Conservation (phyloP, 2,329 filamentous ascomycete genomes). For the Fusarium sp. region DNA sequence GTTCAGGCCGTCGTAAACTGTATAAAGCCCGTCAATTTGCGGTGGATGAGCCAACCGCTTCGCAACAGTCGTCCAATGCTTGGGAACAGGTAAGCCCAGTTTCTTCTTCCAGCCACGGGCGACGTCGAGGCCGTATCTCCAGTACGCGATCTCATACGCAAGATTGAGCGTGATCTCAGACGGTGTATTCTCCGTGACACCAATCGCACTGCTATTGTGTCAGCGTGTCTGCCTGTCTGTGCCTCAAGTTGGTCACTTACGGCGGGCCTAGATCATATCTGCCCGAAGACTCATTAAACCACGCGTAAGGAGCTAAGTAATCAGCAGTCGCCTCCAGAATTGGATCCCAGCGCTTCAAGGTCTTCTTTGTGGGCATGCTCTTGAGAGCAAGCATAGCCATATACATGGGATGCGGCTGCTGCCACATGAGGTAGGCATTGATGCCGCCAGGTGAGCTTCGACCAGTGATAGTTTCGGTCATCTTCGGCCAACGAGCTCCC, state of each 20-base stretch:
- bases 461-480: constrained; percentile 43
- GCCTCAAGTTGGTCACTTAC: background rate
- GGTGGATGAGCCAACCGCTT: constrained; percentile 66
- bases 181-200: constrained; percentile 66
- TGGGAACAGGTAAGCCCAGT: constrained; percentile 56
- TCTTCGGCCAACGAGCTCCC: constrained; percentile 57
- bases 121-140: constrained; percentile 68
- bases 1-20: constrained; percentile 64
- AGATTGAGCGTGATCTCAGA: constrained; percentile 68
- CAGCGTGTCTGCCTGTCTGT: background rate
- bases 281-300: constrained; percentile 61
- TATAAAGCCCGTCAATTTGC: constrained; percentile 60
- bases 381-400: constrained; percentile 63
- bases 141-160: constrained; percentile 70
- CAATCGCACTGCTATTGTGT: constrained; percentile 48
- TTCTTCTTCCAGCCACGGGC: constrained; percentile 64
- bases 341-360: constrained; percentile 63
- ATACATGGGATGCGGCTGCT: constrained; percentile 69
- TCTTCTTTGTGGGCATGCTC: constrained; percentile 45
- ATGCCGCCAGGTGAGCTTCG: constrained; percentile 62
- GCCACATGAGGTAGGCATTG: constrained; percentile 71
- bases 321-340: constrained; percentile 64
- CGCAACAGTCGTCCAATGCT: constrained; percentile 59
- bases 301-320: constrained; percentile 70
- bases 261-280: constrained; percentile 63